Evolutionary conservation across 2,329 filamentous ascomycete genomes (phyloP), one percentile per base, ranked within the genome.

Genomic region (Ceratocystis cubensis): DNA sequence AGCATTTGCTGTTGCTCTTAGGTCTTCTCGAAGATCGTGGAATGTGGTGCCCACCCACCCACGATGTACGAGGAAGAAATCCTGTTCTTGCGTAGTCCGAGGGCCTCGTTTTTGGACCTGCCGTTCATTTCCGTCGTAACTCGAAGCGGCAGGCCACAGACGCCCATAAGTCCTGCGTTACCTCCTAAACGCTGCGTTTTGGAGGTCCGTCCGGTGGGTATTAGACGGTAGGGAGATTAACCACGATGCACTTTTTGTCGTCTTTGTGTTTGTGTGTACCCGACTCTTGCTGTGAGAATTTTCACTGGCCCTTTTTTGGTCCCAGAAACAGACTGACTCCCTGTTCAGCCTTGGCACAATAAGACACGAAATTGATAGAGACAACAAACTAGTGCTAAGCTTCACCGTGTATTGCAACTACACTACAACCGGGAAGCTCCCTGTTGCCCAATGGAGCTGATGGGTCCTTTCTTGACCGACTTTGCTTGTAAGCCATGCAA

Each of bases 271-370:
- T 56, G 10, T 22, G 13, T 56, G n/a, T 28, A 20, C 25, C 45
- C 45, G 20, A 10, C 45, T 56, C 8, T 17, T 7, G 20, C 50
- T 13, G 50, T 25, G 50, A 25, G 22, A 28, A 56, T 56, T 56
- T 56, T 56, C 50, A 25, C 50, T 20, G n/a, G 50, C 20, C 37
- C 37, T 22, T 41, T 41, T 41, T 41, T 41, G 37, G 50, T 56
- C 50, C 50, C 22, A 56, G 50, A 22, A 56, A 25, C 13, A 56
- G 22, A 22, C 22, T 22, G 22, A 2, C 22, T 56, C 50, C 7
- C 7, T 56, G 22, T 56, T 56, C 25, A 20, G 50, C 50, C 50
- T 56, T 56, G 20, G 50, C 50, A 56, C 50, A 56, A 56, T 56
- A 20, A 56, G 20, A 22, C 50, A 56, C 50, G 13, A 20, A 56